Evolutionary conservation across 108 stramenopile species (phyloP), one percentile per base, ranked within the genome.

Genomic region (Nitzschia inconspicua): DNA sequence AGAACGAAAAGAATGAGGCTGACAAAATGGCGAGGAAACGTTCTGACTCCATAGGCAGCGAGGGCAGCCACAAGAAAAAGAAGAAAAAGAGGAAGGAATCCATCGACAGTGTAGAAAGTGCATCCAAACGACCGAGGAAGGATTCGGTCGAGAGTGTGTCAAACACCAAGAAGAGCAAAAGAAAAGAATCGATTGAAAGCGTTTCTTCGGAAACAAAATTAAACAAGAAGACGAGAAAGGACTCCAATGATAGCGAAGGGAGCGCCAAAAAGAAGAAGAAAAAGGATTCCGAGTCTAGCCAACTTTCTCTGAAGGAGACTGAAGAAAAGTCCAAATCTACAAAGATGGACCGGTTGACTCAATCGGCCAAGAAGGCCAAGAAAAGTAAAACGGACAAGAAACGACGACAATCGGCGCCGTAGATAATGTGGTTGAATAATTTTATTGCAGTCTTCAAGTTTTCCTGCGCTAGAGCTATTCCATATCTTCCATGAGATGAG

Each of bases 51-150:
- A 48, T 29, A 44, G n/a, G 19, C 41, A 39, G 41, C 23, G 50
- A 63, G 52, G 26, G 26, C 16, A 48, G 36, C 47, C 28, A 65
- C 29, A 53, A 65, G 42, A 55, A 65, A 54, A 44, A 16, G 11
- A 67, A 70, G 61, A 32, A 40, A 16, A 59, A 64, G 47, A 36
- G 47, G 22, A 58, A 64, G 35, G 63, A 65, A 7, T 60, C 58
- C 30, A 59, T 53, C 35, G 65, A 53, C 2, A 54, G 54, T 32
- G 28, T 48, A 19, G 30, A 19, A n/a, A 42, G 40, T 18, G 23
- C 54, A 22, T 26, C 56, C 9, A n/a, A n/a, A n/a, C n/a, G n/a
- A n/a, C n/a, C n/a, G n/a, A n/a, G n/a, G n/a, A n/a, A n/a, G n/a
- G n/a, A n/a, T n/a, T n/a, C n/a, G n/a, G n/a, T n/a, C n/a, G n/a